phyloP scores from a whole-genome alignment of 2,329 filamentous ascomycete genomes.

The Aspergillus sp. region DNA sequence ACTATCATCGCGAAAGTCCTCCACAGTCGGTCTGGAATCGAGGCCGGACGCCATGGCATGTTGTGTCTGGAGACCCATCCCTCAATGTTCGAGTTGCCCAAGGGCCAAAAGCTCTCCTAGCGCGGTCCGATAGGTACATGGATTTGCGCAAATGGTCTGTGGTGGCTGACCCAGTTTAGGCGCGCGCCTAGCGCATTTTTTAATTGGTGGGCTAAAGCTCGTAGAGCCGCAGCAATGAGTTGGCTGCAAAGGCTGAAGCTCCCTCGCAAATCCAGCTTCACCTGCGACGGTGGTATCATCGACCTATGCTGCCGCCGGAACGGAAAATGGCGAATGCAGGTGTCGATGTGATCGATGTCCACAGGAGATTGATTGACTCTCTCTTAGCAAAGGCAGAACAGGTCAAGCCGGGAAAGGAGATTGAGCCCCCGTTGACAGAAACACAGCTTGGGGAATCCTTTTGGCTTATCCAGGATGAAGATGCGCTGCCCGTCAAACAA shows the following conservation, averaged over 20 bases:
- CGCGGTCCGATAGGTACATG: slow-evolving; percentile 37
- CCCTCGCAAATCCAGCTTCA: slow-evolving; percentile 8
- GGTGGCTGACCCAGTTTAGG: slow-evolving; percentile 19
- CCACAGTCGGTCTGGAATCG: slow-evolving; percentile 43
- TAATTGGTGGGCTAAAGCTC: slow-evolving; percentile 22
- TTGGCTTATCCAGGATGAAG: slow-evolving; percentile 37
- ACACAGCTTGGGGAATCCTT: slow-evolving; percentile 51
- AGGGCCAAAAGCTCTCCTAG: slow-evolving; percentile 58
- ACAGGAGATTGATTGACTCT: slow-evolving; percentile 55
- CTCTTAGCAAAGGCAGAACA: slow-evolving; percentile 60
- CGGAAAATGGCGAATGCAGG: slow-evolving; percentile 35
- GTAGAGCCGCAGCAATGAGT: slow-evolving; percentile 30
- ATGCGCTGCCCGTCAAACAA: slow-evolving; percentile 27
- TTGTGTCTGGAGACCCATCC: slow-evolving; percentile 42
- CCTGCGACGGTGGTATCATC: background rate
- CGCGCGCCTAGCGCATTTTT: slow-evolving; percentile 29
- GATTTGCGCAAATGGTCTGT: slow-evolving; percentile 32
- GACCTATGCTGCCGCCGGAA: background rate
- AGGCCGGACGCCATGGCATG: slow-evolving; percentile 59
- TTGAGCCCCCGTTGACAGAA: slow-evolving; percentile 75
- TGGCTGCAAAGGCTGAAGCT: background rate
- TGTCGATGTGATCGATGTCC: slow-evolving; percentile 40
- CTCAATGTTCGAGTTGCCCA: slow-evolving; percentile 46
- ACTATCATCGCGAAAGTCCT: slow-evolving; percentile 43
- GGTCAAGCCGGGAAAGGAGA: slow-evolving; percentile 58